Evolutionary conservation across 2,329 filamentous ascomycete species (phyloP), one percentile per base, ranked within the genome.

Genomic region (Aspergillus sp.): DNA sequence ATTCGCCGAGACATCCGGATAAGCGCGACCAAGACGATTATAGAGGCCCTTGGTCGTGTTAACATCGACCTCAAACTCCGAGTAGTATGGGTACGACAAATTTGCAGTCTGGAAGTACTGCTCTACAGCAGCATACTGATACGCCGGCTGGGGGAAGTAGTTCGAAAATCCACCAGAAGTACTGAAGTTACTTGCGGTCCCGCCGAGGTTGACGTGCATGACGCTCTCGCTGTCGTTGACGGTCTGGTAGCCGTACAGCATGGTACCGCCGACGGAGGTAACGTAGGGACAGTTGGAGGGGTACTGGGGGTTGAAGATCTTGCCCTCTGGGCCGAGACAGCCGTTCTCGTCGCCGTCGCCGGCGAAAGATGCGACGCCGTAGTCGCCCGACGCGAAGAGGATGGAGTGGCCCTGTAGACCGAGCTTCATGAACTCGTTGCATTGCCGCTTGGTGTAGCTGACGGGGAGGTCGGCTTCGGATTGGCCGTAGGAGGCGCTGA

Each of bases 401-500:
- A 74, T 69, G 1, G 72, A 71, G 54, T 70, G 66, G 10, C 72
- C 72, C 53, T 72, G 70, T 2, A 74, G 63, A 5, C 78, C 81
- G 0, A 86, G 78, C 69, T 86, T 85, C 67, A 85, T 74, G 65
- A 83, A 81, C 43, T 79, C 76, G 48, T 74, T 74, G 64, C 78
- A 80, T 63, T 80, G 78, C 3, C 78, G 73, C 63, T 81, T 75
- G 65, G 85, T 82, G 72, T 88, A 88, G 63, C 74, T 76, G 5
- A 78, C 72, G 0, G 85, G 84, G 19, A 87, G 76, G 21, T 82
- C 81, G 5, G 74, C 72, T 71, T 88, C 85, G 47, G 81, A 78
- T 45, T 81, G 81, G 50, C 84, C 84, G 68, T 87, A 86, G 3
- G 81, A 84, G 64, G 87, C 83, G 39, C 79, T 81, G 61, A 86